phyloP scores from a whole-genome alignment of 306 rosid species.

The Vicia faba region DNA sequence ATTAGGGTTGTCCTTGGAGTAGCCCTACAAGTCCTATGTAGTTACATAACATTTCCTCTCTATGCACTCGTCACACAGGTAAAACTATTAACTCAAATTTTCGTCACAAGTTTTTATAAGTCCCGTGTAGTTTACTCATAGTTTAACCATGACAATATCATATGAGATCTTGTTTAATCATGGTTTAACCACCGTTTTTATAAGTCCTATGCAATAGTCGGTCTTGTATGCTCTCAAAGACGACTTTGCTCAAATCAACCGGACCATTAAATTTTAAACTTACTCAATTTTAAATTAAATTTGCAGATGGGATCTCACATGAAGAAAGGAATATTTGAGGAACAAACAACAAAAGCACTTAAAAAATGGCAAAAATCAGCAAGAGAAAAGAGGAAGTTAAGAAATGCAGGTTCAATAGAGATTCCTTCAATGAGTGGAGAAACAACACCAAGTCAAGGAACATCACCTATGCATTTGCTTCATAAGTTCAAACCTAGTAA shows the following conservation, averaged over 20 bases:
- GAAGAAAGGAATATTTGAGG: constrained; percentile 70
- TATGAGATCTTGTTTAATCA: too few relatives aligned
- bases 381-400: constrained; percentile 46
- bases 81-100: not conserved
- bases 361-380: constrained; percentile 68
- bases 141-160: too few relatives aligned
- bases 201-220: too few relatives aligned
- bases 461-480: constrained; percentile 61
- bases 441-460: constrained; percentile 60
- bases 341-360: constrained; percentile 69
- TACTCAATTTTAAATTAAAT: not conserved
- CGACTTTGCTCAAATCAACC: not conserved
- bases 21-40: constrained; percentile 59
- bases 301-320: constrained; percentile 75
- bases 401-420: constrained; percentile 34
- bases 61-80: constrained; percentile 71
- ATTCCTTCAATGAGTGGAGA: constrained; percentile 55
- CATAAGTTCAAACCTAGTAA: constrained; percentile 49
- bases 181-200: too few relatives aligned
- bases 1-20: constrained; percentile 56
- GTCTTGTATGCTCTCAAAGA: too few relatives aligned
- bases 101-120: too few relatives aligned
- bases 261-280: not conserved
- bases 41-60: constrained; percentile 71
- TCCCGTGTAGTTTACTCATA: too few relatives aligned